Evolutionary conservation across 371 early-diverging fungal genomes (phyloP), one percentile per base, ranked within the genome.

Genomic region (Chytridiales sp.): DNA sequence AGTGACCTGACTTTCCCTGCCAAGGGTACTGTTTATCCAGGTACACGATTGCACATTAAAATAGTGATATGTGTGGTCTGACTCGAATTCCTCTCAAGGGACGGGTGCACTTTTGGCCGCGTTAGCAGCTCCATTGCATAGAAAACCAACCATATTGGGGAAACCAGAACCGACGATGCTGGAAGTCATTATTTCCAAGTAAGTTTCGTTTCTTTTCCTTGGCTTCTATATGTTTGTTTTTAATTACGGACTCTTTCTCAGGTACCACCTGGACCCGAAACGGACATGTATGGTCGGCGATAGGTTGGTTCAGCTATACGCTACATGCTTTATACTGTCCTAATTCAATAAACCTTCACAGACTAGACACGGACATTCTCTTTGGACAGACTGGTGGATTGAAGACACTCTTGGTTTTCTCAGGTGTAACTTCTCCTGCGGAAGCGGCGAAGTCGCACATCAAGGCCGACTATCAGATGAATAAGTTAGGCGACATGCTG

Each of bases 201-300:
- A 42, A 27, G 32, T 8, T 19, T n/a, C 17, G 6, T 31, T 11
- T 29, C 31, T 4, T 1, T 48, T 29, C n/a, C 11, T 27, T 31
- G 22, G 0, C 17, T 0, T 30, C 19, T 41, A 21, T 47, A 17
- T 50, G 22, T 26, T 31, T 1, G 15, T 21, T 31, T 21, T 1
- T 8, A 24, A 32, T 43, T 3, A 15, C 22, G 5, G 32, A 41
- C 17, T 21, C n/a, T 56, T 52, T 40, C 38, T 6, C 27, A 87
- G 85, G 61, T 89, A 86, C 62, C 76, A 87, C 43, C 77, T 97
- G 13, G 87, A 97, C 61, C 85, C 83, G 0, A 56, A 69, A 11
- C 78, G 89, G 56, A 93, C 95, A 0, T 90, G 90, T 73, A 98
- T 98, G 98, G 87, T 98, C 50, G 98, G 98, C 27, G 98, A 98